Conservation (phyloP, 2,329 filamentous ascomycete genomes). For the Aureobasidium namibiae region DNA sequence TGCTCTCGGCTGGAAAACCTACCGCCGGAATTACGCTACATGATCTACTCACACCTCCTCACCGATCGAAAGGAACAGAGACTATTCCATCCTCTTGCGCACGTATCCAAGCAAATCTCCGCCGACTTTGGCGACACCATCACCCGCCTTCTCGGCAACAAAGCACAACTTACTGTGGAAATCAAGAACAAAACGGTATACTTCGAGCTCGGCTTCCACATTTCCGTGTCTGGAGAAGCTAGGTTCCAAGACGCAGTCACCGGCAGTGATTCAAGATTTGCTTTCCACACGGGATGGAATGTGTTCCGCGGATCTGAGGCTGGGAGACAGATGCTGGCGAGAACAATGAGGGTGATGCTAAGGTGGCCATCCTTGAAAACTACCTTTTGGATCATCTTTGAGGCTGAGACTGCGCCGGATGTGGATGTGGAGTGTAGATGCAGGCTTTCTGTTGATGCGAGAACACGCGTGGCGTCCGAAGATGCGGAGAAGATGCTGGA, state of each 20-base stretch:
- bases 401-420: not conserved
- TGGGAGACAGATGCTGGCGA: too few relatives aligned
- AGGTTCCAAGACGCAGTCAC: too few relatives aligned
- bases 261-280: too few relatives aligned
- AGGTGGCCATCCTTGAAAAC: too few relatives aligned
- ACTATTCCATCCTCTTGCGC: not conserved
- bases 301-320: too few relatives aligned
- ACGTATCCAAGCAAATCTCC: not conserved
- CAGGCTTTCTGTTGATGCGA: not conserved
- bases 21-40: not conserved
- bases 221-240: too few relatives aligned
- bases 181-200: not conserved
- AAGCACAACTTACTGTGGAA: not conserved
- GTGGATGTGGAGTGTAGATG: not conserved
- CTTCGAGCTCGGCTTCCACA: not conserved
- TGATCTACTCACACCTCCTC: not conserved
- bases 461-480: not conserved
- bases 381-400: not conserved
- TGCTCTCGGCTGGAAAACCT: not conserved
- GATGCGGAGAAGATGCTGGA: not conserved
- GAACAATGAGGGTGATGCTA: too few relatives aligned
- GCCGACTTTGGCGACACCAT: not conserved
- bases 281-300: too few relatives aligned
- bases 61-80: not conserved
- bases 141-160: not conserved